Percentiles rank a stretch among this genome's conserved stretches.
These are phyloP conservation scores for Exophiala aquamarina DNA, from an alignment of 2,329 filamentous ascomycete species.

Conservation along the genomic window DNA sequence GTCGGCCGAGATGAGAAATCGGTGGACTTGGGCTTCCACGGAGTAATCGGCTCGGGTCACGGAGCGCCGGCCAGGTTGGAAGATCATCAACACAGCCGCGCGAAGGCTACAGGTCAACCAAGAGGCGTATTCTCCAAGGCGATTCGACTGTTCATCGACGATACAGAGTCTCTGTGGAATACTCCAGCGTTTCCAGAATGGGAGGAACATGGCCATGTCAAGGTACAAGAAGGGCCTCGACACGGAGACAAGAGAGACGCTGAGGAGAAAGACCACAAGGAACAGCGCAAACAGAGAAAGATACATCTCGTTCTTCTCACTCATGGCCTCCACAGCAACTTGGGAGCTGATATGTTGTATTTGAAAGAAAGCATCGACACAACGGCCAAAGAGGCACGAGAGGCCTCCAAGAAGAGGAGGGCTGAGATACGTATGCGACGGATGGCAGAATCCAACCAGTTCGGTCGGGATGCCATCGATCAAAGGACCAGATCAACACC, in stretches of 20 bases:
- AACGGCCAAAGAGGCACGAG: constrained; percentile 70
- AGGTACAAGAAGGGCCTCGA: constrained; percentile 26
- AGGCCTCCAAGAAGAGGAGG: constrained; percentile 65
- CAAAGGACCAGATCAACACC: constrained; percentile 23
- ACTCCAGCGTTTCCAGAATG: constrained; percentile 77
- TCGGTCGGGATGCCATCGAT: constrained; percentile 19
- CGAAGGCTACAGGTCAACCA: constrained; percentile 53
- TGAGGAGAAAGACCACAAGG: constrained; percentile 26
- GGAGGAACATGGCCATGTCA: constrained; percentile 39
- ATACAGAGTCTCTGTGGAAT: constrained; percentile 89
- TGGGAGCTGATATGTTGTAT: constrained; percentile 94
- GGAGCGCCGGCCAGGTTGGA: constrained; percentile 67
- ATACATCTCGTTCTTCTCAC: constrained; percentile 90
- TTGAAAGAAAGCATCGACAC: constrained; percentile 96
- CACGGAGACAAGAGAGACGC: constrained; percentile 21
- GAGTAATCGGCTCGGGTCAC: constrained; percentile 53
- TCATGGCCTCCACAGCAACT: constrained; percentile 92
- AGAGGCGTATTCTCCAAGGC: constrained; percentile 84
- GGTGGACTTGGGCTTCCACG: constrained; percentile 64
- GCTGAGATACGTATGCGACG: constrained; percentile 48
- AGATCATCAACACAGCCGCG: constrained; percentile 69
- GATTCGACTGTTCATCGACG: constrained; percentile 75
- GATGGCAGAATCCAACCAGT: constrained; percentile 27
- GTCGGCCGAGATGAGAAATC: constrained; percentile 85
- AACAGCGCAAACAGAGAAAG: constrained; percentile 64